Evolutionary conservation across 805 yeast genomes (phyloP), one percentile per base, ranked within the genome.

Genomic region (Yamadazyma endophytica): DNA sequence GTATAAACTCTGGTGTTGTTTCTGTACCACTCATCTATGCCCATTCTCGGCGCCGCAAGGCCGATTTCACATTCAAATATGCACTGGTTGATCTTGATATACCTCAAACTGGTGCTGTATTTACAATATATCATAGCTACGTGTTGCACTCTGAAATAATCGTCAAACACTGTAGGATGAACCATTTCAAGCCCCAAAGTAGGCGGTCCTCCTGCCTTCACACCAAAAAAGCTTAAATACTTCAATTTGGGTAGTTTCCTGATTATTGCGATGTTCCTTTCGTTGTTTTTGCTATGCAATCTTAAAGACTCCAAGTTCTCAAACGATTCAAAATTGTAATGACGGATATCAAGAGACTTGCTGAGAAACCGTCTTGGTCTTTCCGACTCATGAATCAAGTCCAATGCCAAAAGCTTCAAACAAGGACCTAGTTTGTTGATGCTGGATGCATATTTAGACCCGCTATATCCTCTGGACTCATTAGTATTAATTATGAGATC

Each of bases 61-160:
- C n/a, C n/a, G n/a, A n/a, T n/a, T 2, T 33, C 33, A 36, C 57
- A 50, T 39, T 70, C 71, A 52, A 75, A 77, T 11, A 76, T 43
- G 40, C 74, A 69, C 20, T 58, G 55, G 46, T 75, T 73, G 23
- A 77, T 64, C 36, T 73, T 60, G 13, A 76, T 58, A 40, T 70
- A 75, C 29, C 46, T 31, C 19, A 77, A 41, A 2, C 32, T 21
- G 0, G 21, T 22, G 36, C 57, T 63, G 7, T 43, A 33, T 13
- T 56, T 37, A 19, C 56, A 42, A 33, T 71, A 64, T 5, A 60
- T 53, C 24, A 55, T 38, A 1, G 79, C 82, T 6, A 73, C 66
- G 40, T 72, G 77, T 41, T 72, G 76, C 2, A 75, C 74, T 33
- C 73, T 61, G 37, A 63, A 61, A 81, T 81, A 75, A 36, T 70